Evolutionary conservation across 225 moss, liverwort and hornwort genomes (phyloP), one percentile per base, ranked within the genome.

Genomic region (Sphagnum tenellum): DNA sequence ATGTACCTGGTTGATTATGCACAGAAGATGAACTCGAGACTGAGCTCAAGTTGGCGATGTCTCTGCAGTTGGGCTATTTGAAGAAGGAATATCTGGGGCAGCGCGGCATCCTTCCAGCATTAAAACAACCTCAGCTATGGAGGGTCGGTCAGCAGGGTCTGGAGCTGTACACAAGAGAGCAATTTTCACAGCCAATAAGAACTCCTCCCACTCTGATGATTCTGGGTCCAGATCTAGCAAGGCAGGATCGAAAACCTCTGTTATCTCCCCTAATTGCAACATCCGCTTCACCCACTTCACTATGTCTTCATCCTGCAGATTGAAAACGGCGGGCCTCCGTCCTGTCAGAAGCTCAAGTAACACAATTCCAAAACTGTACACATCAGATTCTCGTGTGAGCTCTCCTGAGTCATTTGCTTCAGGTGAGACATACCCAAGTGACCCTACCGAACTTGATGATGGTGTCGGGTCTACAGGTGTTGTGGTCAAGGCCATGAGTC

Each of bases 201-300:
- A 91, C 81, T 91, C 90, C 70, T 88, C 90, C 90, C 88, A 88
- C 71, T 91, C 88, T 5, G 88, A 88, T 3, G 88, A 91, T 66
- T 91, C 88, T 1, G 83, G 90, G 68, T 88, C 90, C 73, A 88
- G 71, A 63, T 88, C 81, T 71, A 91, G 66, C 57, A 91, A 66
- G 62, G 86, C 82, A 29, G 90, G 90, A 70, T 91, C 90, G 55
- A 91, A 88, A 8, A 91, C 79, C 76, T 91, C 88, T 62, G 86
- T 77, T 56, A 88, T 80, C 66, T 82, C 88, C 12, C 90, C 90
- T 68, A 82, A 73, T 70, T 91, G 90, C 50, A 88, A 71, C 81
- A 83, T 81, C 70, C 86, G 73, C 70, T 91, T 91, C 59, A 91
- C 90, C 90, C 90, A 91, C 72, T 88, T 88, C 64, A 88, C 90